Evolutionary conservation across 1,284 basidiomycete species (phyloP).

Genomic region (Papiliotrema laurentii): DNA sequence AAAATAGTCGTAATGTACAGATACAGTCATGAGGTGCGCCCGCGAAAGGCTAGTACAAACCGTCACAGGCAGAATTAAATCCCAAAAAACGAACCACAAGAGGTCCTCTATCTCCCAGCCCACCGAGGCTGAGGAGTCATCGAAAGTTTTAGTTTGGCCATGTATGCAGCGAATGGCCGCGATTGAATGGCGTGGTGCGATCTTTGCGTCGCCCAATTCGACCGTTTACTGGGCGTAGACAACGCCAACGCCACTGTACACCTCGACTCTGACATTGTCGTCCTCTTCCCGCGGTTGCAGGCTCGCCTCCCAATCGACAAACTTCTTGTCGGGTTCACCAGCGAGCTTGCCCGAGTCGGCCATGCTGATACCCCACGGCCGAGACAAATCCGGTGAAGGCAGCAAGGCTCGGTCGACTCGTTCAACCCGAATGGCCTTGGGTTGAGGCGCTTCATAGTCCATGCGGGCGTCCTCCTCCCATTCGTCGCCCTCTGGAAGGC

Average conservation of each 20-base stretch:
- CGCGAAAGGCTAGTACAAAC: too few relatives aligned
- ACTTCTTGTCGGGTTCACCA: not conserved
- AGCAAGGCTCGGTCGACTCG: not conserved
- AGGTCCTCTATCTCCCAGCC: too few relatives aligned
- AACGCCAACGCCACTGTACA: slow-evolving; percentile 3
- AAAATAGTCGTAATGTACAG: too few relatives aligned
- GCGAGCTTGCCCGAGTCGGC: not conserved
- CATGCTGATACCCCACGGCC: not conserved
- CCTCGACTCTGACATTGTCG: not conserved
- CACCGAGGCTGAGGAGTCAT: too few relatives aligned
- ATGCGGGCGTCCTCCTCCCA: slow-evolving; percentile 1
- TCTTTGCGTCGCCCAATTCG: too few relatives aligned
- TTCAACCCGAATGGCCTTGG: not conserved
- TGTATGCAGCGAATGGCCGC: too few relatives aligned
- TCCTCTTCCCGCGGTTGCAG: not conserved
- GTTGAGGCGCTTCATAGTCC: not conserved
- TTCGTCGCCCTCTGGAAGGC: slow-evolving; percentile 2
- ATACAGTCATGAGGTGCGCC: too few relatives aligned
- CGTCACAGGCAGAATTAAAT: too few relatives aligned
- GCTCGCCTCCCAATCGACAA: not conserved
- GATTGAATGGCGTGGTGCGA: too few relatives aligned
- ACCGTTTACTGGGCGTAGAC: slow-evolving; percentile 3
- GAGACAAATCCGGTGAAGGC: not conserved
- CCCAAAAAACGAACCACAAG: too few relatives aligned
- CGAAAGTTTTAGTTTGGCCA: too few relatives aligned